Percentiles rank a stretch among this genome's conserved stretches.
These are phyloP conservation scores for Phytophthora hibernalis DNA, from an alignment of 352 stramenopile species.

Conservation along the genomic window DNA sequence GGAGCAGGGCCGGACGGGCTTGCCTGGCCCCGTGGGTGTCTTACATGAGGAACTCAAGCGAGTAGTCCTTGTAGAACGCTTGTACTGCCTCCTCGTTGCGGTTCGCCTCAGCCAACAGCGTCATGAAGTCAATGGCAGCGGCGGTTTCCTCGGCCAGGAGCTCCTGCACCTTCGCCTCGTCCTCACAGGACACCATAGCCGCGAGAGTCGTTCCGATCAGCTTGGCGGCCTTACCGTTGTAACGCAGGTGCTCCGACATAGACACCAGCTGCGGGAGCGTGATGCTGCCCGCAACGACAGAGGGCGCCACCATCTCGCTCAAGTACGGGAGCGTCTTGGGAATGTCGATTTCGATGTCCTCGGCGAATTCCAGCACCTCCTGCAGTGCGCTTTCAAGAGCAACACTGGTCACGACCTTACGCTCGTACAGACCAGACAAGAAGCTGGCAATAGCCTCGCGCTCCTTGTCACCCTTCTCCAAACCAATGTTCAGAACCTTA, in stretches of 20 bases:
- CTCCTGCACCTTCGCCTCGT: constrained; percentile 53
- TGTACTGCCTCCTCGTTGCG: constrained; percentile 44
- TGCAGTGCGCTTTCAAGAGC: constrained; percentile 49
- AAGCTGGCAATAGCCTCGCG: constrained; percentile 61
- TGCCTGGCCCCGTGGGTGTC: constrained; percentile 16
- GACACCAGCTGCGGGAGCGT: constrained; percentile 49
- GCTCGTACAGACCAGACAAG: constrained; percentile 58
- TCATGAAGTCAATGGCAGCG: constrained; percentile 42
- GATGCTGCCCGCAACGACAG: constrained; percentile 52
- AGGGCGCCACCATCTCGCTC: constrained; percentile 73
- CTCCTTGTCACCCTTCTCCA: constrained; percentile 78
- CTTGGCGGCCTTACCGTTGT: constrained; percentile 73
- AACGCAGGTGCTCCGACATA: constrained; percentile 53
- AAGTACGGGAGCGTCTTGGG: constrained; percentile 76
- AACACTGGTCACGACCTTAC: constrained; percentile 53
- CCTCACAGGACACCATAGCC: constrained; percentile 37
- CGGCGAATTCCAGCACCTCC: constrained; percentile 75
- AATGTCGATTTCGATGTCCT: constrained; percentile 88
- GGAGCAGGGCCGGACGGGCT: constrained; percentile 27
- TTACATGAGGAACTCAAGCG: constrained; percentile 54
- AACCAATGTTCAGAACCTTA: constrained; percentile 66
- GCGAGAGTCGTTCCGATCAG: constrained; percentile 60
- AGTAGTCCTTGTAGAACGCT: constrained; percentile 52
- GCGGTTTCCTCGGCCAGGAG: constrained; percentile 38
- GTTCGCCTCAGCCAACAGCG: constrained; percentile 50